Evolutionary conservation across 1,139 yeast species (phyloP).

Genomic region (Yarrowia galli): DNA sequence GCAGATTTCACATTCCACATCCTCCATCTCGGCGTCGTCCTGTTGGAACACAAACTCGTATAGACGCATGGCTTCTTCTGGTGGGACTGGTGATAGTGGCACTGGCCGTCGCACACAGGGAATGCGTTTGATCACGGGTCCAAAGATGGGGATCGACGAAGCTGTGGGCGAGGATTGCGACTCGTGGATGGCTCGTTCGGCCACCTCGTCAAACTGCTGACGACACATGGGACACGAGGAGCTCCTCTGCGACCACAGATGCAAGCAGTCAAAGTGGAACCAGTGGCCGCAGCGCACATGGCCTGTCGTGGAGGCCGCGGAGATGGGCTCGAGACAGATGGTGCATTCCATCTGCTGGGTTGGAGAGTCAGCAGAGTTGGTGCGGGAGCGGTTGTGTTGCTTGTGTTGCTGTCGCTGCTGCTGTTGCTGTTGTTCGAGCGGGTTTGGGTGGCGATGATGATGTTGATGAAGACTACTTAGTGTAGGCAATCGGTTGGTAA

Average conservation of each 20-base stretch:
- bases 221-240: slow-evolving; percentile 68
- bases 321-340: slow-evolving; percentile 38
- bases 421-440: too few species aligned
- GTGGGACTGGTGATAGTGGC: slow-evolving; percentile 11
- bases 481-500: neutral
- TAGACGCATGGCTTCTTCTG: slow-evolving; percentile 29
- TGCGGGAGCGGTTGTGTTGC: neutral
- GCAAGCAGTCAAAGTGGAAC: slow-evolving; percentile 59
- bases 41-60: slow-evolving; percentile 28
- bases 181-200: slow-evolving; percentile 3
- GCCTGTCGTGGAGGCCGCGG: slow-evolving; percentile 42
- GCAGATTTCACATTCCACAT: slow-evolving; percentile 26
- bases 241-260: slow-evolving; percentile 60
- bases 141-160: slow-evolving; percentile 1
- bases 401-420: too few species aligned
- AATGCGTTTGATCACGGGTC: slow-evolving; percentile 10
- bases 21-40: slow-evolving; percentile 32
- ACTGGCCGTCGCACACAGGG: slow-evolving; percentile 10
- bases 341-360: slow-evolving; percentile 32
- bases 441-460: neutral
- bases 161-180: neutral
- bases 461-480: neutral
- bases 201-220: slow-evolving; percentile 46
- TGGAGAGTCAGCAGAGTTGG: neutral
- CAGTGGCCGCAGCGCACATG: slow-evolving; percentile 53